These are phyloP conservation scores for Populus trichocarpa DNA, from an alignment of 441 rosid species.

Conservation along the genomic window DNA sequence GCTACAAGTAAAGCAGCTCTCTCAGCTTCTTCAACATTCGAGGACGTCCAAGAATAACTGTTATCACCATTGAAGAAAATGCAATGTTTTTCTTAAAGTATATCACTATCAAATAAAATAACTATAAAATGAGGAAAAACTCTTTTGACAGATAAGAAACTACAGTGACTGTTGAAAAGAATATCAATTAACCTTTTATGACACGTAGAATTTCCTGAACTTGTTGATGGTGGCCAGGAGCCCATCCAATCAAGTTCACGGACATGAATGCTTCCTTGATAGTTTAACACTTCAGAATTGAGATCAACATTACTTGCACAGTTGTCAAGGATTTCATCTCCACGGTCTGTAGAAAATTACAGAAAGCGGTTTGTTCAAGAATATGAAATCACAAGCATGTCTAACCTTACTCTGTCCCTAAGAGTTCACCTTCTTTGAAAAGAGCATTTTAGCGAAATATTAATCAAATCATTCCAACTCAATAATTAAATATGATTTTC, in stretches of 20 bases:
- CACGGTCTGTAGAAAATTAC: conserved; percentile 45
- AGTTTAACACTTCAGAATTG: conserved; percentile 46
- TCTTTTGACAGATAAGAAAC: neutral
- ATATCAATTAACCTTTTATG: conserved; percentile 34
- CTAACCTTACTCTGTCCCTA: neutral
- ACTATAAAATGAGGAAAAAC: neutral
- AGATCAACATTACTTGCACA: conserved; percentile 55
- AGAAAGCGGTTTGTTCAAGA: neutral
- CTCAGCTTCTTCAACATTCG: conserved; percentile 52
- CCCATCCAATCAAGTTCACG: conserved; percentile 79
- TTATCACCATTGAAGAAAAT: conserved; percentile 14
- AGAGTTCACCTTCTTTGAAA: neutral
- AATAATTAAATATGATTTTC: neutral
- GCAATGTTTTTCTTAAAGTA: neutral
- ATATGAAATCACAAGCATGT: neutral
- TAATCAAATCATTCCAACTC: neutral
- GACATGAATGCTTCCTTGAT: conserved; percentile 44
- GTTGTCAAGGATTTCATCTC: conserved; percentile 64
- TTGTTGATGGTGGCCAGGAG: conserved; percentile 57
- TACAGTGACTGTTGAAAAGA: neutral
- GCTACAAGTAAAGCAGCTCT: conserved; percentile 53
- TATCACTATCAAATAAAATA: neutral
- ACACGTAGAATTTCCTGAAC: conserved; percentile 20
- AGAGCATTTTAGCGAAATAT: neutral
- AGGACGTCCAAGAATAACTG: conserved; percentile 52